Base-by-base conservation (phyloP, 2,329 filamentous ascomycete species). In the Neurospora sp. region DNA sequence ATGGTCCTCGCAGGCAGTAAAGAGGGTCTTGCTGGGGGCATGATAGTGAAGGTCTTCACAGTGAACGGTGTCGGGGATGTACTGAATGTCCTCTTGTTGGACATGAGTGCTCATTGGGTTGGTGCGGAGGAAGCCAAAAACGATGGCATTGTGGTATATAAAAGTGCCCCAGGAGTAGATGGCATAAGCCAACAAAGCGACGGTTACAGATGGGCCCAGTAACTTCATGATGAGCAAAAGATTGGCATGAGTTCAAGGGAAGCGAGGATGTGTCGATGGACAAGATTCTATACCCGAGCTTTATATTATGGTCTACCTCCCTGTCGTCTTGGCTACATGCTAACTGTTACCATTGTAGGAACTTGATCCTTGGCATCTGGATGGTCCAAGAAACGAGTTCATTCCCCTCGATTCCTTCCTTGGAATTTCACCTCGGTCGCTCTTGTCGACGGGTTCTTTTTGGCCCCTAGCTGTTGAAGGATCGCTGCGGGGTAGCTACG, bases 41-140 rank as follows among this genome's bases (percentile, higher is more conserved):
- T 89, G 83, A 69, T 87, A 82, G 73, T 90, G 87, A 3, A 90
- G 67, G 71, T 90, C 88, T 73, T 90, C 88, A 74, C 87, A 89
- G 17, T 86, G 81, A 2, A 80, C 76, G 0, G 87, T 89, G 72
- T 86, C 84, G 0, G 81, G 76, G 10, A 90, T 85, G 28, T 62
- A 62, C 10, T 75, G 71, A 6, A 81, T 73, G 1, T 85, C 74
- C 28, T 81, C 78, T 28, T 66, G 46, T 38, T 70, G 62, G 36
- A 52, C 66, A 10, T 67, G 6, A 7, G 68, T 67, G 40, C 67
- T 72, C 10, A 52, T 23, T 17, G 71, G 71, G 17, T 73, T 72
- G 28, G 66, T 67, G 15, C 75, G 72, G 1, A 76, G 69, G 17
- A 67, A 69, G 10, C 75, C 75, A 1, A 75, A 9, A 15, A 75